Evolutionary conservation across 768 basidiomycete genomes (phyloP), one percentile per base, ranked within the genome.

Genomic region (Tricholoma matsutake): DNA sequence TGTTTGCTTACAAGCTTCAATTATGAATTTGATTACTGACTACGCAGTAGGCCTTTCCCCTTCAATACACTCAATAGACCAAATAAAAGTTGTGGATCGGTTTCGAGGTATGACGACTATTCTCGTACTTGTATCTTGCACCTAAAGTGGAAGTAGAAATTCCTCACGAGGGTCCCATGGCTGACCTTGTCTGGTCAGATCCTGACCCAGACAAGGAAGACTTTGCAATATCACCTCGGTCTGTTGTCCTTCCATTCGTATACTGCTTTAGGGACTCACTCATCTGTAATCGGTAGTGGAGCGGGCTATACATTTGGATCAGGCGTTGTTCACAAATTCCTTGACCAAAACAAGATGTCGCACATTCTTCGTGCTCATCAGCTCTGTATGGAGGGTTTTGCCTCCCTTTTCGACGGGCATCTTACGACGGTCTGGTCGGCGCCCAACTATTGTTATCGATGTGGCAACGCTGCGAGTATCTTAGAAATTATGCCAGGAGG

Each of bases 131-230:
- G 61, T 64, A 61, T 63, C 25, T 57, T 62, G 57, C 56, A 34
- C 60, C 67, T 71, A 58, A 37, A 69, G 68, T 66, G 67, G 69
- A 60, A 61, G 52, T 60, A 95, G 97, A 99, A 80, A 98, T 99
- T 61, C 97, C 97, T 45, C 97, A 98, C 68, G 97, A 99, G 75
- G 97, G 97, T 3, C 96, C 97, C 28, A 98, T 99, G 95, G 96
- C 96, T 11, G 97, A 99, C 82, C 84, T 99, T 29, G 97, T 99
- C 1, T 99, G 97, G 97, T 98, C 96, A 49, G 97, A 99, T 83
- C 97, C 97, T 35, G 97, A 99, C 77, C 87, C 94, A 37, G 97
- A 99, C 75, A 99, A 98, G 74, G 97, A 98, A 73, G 97, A 98
- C 70, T 99, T 98, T 72, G 96, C 97, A 29, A 98, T 99, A 75